Percentiles rank a stretch among this genome's conserved stretches.
Evolutionary conservation across 306 rosid genomes (phyloP).

Genomic region (Lagenaria siceraria): DNA sequence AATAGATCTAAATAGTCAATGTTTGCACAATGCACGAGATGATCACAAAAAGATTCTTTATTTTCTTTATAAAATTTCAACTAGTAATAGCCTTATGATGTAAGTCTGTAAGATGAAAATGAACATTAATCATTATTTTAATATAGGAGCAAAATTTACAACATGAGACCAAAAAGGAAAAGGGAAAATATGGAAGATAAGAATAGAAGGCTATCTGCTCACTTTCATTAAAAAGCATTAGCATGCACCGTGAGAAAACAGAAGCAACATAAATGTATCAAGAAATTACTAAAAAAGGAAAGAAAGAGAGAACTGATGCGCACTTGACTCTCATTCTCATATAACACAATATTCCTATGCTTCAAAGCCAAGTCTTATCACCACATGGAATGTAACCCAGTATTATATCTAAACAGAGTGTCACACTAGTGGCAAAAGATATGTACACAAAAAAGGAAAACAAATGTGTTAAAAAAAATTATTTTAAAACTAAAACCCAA

Average conservation of each 20-base stretch:
- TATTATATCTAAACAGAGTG: background rate
- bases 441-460: background rate
- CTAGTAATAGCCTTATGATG: background rate
- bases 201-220: background rate
- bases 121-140: background rate
- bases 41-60: background rate
- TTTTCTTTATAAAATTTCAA: background rate
- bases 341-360: background rate
- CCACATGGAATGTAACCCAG: background rate
- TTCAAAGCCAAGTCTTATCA: background rate
- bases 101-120: background rate
- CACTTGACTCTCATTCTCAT: background rate
- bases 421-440: background rate
- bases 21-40: background rate
- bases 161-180: background rate
- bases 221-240: background rate
- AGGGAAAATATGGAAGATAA: background rate
- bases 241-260: background rate
- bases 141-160: background rate
- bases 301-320: background rate
- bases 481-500: too few relatives aligned
- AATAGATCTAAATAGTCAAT: constrained; percentile 19
- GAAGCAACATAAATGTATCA: background rate
- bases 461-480: background rate
- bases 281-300: background rate